Percentiles rank a stretch among this genome's conserved stretches.
Conservation (phyloP, 129 eudicot species). For the Helianthus tuberosus region DNA sequence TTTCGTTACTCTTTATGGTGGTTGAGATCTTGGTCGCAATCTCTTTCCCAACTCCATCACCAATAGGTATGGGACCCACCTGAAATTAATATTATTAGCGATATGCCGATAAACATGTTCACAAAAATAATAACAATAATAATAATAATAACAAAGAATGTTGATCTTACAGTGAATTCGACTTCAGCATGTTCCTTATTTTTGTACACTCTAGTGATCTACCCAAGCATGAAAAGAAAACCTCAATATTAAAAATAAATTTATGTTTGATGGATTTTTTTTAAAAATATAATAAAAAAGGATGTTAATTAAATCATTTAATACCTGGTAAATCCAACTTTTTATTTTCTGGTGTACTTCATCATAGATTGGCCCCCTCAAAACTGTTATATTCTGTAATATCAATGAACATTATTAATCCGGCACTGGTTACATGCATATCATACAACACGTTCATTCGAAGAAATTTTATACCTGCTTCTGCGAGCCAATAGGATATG, state of each 20-base stretch:
- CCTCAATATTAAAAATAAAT: not conserved
- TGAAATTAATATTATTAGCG: slow-evolving; percentile 28
- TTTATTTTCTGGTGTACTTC: slow-evolving; percentile 88
- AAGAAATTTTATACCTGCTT: slow-evolving; percentile 46
- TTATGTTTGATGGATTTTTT: not conserved
- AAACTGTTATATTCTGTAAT: slow-evolving; percentile 60
- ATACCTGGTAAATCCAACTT: slow-evolving; percentile 93
- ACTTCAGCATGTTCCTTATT: slow-evolving; percentile 80
- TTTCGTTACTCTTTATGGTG: slow-evolving; percentile 52
- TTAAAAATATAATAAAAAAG: slow-evolving; percentile 1
- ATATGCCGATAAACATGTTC: not conserved
- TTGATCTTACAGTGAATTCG: slow-evolving; percentile 61
- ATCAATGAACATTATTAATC: not conserved
- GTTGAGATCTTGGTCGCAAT: slow-evolving; percentile 60
- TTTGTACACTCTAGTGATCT: slow-evolving; percentile 88
- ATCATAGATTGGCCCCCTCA: slow-evolving; percentile 72
- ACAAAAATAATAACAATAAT: too few relatives aligned
- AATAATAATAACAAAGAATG: not conserved
- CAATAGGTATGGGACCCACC: slow-evolving; percentile 90
- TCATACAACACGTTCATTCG: slow-evolving; percentile 4
- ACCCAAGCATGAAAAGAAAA: slow-evolving; percentile 19
- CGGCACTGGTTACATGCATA: not conserved
- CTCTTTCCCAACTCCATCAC: slow-evolving; percentile 77
- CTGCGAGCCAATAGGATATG: slow-evolving; percentile 49
- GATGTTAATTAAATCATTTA: slow-evolving; percentile 12